Percentiles rank a stretch among this genome's conserved stretches.
Conservation (phyloP, 2,329 filamentous ascomycete species). For the Colletotrichum musicola region DNA sequence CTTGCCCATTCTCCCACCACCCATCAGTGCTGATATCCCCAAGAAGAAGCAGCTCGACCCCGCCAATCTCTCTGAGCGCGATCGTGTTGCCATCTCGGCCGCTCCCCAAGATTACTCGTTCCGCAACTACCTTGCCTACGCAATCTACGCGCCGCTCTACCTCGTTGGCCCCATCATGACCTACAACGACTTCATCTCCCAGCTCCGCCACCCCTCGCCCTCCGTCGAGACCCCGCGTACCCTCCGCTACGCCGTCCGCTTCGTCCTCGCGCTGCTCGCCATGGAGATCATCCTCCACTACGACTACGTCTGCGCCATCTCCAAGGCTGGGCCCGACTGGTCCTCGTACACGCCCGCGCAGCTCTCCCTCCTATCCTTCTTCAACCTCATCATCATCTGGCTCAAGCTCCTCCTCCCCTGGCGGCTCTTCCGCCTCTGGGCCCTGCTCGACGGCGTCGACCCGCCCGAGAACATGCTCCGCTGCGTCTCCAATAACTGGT, state of each 20-base stretch:
- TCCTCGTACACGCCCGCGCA: constrained; percentile 86
- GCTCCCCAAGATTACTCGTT: constrained; percentile 78
- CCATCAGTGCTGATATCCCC: constrained; percentile 69
- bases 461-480: constrained; percentile 98
- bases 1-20: not conserved
- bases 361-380: constrained; percentile 90
- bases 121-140: constrained; percentile 89
- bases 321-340: constrained; percentile 85
- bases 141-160: constrained; percentile 93
- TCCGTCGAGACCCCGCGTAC: constrained; percentile 80
- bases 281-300: constrained; percentile 96
- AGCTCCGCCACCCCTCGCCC: constrained; percentile 79
- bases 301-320: constrained; percentile 94
- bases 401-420: constrained; percentile 95
- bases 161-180: constrained; percentile 93
- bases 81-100: constrained; percentile 84
- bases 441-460: constrained; percentile 89
- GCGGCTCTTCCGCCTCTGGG: constrained; percentile 99
- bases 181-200: constrained; percentile 97
- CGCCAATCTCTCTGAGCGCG: constrained; percentile 85
- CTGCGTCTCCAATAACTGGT: constrained; percentile 96
- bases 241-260: constrained; percentile 84
- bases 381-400: constrained; percentile 98
- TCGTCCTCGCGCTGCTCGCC: constrained; percentile 80
- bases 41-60: constrained; percentile 99